Percentiles rank a stretch among this genome's conserved stretches.
Conservation (phyloP, 768 basidiomycete species). For the Tylopilus vinaceipallidus region DNA sequence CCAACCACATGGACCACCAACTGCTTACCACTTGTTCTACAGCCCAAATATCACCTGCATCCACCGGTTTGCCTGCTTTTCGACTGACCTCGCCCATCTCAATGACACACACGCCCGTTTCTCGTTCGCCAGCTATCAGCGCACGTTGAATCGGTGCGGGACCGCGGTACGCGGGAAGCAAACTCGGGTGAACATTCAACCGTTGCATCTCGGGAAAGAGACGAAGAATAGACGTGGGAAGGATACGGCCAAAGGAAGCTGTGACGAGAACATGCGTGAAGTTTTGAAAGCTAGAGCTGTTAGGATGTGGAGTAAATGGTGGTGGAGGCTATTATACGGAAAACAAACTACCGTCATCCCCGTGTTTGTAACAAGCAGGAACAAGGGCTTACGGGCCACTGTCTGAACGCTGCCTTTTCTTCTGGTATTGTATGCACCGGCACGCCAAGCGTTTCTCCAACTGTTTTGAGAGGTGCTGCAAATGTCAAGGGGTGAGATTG, state of each 20-base stretch:
- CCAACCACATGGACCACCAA: background rate
- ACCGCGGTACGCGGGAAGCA: slow-evolving; percentile 85
- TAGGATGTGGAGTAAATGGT: slow-evolving; percentile 27
- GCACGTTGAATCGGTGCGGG: slow-evolving; percentile 88
- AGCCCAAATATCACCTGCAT: slow-evolving; percentile 74
- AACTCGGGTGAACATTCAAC: slow-evolving; percentile 88
- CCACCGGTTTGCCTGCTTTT: slow-evolving; percentile 58
- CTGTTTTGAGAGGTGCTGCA: slow-evolving; percentile 66
- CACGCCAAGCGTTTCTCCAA: slow-evolving; percentile 53
- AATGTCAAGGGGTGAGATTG: background rate
- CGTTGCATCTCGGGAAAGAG: slow-evolving; percentile 57
- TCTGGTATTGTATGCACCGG: slow-evolving; percentile 62
- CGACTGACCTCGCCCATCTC: slow-evolving; percentile 60
- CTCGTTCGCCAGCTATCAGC: slow-evolving; percentile 60
- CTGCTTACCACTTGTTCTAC: slow-evolving; percentile 50
- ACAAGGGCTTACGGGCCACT: slow-evolving; percentile 56
- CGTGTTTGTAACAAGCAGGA: background rate
- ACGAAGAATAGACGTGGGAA: slow-evolving; percentile 58
- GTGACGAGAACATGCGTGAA: slow-evolving; percentile 67
- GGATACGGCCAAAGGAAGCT: slow-evolving; percentile 88
- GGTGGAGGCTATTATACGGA: slow-evolving; percentile 41
- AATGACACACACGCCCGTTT: slow-evolving; percentile 80
- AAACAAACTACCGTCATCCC: slow-evolving; percentile 6
- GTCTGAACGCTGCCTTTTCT: slow-evolving; percentile 54
- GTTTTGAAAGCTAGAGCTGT: slow-evolving; percentile 21